Evolutionary conservation across 179 eudicot species (phyloP), one percentile per base, ranked within the genome.

Genomic region (Gypsophila paniculata): DNA sequence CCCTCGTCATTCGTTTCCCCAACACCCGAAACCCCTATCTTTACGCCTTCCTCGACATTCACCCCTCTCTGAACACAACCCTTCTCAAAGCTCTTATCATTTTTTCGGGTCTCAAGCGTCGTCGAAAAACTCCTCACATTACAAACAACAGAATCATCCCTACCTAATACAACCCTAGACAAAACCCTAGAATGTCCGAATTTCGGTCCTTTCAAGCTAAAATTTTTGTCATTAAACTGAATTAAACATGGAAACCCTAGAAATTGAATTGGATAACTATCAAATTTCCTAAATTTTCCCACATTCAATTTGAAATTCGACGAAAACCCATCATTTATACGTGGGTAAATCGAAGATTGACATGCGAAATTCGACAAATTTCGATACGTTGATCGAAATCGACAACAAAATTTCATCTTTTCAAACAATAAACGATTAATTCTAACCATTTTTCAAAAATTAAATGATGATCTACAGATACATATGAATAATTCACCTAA

Each of bases 51-150:
- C 15, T 25, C 34, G 8, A 58, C 80, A 81, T 84, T 77, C n/a
- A 87, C 75, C 0, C 85, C 85, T 1, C 90, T 91, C 52, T 83
- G 84, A 59, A 84, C 71, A 70, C 83, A 86, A 73, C 82, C 84
- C 61, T 69, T 86, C 77, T 83, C 89, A 44, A 87, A 81, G 8
- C 80, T 81, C 75, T 77, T 79, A n/a, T 84, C 88, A 72, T 81
- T 79, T 23, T 78, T 72, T 48, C 68, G 69, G 13, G 79, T 60
- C 17, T 84, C 93, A 49, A 81, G 78, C 9, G 83, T 80, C 5
- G 86, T 80, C 19, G 90, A 89, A 77, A 83, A 77, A 67, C 54
- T 52, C 70, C 81, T 86, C 76, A 72, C 58, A 78, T 77, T 67
- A 17, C 78, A 70, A 21, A 21, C 61, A 11, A 62, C 70, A 69